A percentile compares a stretch with the other conserved stretches of the same genome.
phyloP scores from a whole-genome alignment of 805 yeast genomes.

The Candida cerambycidarum region DNA sequence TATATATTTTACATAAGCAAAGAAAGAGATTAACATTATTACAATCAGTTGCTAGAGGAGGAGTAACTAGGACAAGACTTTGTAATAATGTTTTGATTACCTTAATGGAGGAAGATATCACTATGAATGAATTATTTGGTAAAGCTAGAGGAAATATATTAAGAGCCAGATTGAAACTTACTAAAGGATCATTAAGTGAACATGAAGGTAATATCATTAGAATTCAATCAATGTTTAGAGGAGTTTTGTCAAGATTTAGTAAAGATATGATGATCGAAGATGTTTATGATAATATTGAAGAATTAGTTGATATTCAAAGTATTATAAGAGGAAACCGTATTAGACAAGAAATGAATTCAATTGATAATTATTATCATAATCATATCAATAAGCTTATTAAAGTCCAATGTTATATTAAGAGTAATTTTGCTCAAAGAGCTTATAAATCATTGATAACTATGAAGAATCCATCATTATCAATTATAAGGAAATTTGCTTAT shows the following conservation, averaged over 20 bases:
- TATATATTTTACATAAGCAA: constrained; percentile 9
- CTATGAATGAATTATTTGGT: constrained; percentile 41
- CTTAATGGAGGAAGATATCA: constrained; percentile 38
- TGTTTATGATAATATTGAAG: constrained; percentile 42
- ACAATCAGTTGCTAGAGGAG: constrained; percentile 48
- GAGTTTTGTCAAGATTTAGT: constrained; percentile 58
- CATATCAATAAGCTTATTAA: constrained; percentile 61
- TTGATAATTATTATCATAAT: constrained; percentile 47
- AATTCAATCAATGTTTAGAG: constrained; percentile 63
- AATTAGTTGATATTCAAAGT: constrained; percentile 53
- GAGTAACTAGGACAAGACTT: constrained; percentile 39
- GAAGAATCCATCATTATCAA: constrained; percentile 74
- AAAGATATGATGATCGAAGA: constrained; percentile 56
- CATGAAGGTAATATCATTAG: constrained; percentile 30
- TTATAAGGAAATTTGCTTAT: constrained; percentile 74
- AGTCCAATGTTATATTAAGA: constrained; percentile 74
- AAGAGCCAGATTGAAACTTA: constrained; percentile 25
- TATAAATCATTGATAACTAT: constrained; percentile 68
- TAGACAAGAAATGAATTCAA: constrained; percentile 36
- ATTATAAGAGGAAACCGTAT: constrained; percentile 46
- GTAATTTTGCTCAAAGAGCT: constrained; percentile 66
- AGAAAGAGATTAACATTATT: constrained; percentile 25
- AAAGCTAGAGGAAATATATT: constrained; percentile 43
- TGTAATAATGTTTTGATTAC: constrained; percentile 44
- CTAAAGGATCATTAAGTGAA: constrained; percentile 17